A percentile compares a stretch with the other conserved stretches of the same genome.
These are phyloP conservation scores for Triadica sebifera DNA, from an alignment of 345 rosid species.

Conservation along the genomic window DNA sequence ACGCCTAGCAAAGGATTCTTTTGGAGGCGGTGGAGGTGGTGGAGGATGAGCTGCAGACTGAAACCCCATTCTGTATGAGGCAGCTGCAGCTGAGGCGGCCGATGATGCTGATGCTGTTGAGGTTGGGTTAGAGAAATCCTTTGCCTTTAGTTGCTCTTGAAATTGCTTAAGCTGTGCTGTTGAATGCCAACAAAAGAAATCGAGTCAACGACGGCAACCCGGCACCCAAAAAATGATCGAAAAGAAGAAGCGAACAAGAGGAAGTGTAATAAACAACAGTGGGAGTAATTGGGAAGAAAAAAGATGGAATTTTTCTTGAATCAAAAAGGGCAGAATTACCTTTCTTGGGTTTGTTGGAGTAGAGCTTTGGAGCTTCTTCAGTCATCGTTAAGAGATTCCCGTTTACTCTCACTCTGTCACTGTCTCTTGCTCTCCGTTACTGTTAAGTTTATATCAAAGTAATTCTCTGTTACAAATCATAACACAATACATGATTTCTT, in stretches of 20 bases:
- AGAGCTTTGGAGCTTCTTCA: slow-evolving; percentile 14
- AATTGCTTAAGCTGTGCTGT: slow-evolving; percentile 57
- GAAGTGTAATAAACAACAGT: slow-evolving; percentile 11
- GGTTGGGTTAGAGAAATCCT: slow-evolving; percentile 31
- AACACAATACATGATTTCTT: background rate
- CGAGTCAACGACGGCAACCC: slow-evolving; percentile 12
- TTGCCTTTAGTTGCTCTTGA: slow-evolving; percentile 42
- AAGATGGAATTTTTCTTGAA: background rate
- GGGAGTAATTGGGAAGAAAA: slow-evolving; percentile 20
- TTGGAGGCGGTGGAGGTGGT: slow-evolving; percentile 60
- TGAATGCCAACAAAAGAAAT: slow-evolving; percentile 12
- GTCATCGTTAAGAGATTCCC: background rate
- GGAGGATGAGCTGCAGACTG: slow-evolving; percentile 36
- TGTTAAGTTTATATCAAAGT: background rate
- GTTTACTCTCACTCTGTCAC: background rate
- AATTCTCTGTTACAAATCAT: background rate
- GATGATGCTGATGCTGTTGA: slow-evolving; percentile 21
- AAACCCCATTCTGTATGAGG: slow-evolving; percentile 61
- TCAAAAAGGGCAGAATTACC: background rate
- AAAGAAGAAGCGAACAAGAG: background rate
- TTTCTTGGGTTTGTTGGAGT: slow-evolving; percentile 20
- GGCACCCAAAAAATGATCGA: background rate
- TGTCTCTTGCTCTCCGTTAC: background rate
- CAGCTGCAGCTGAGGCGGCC: slow-evolving; percentile 35
- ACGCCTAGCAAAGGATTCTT: slow-evolving; percentile 76